Base-by-base conservation (phyloP, 1,139 yeast genomes). In the Dujonia santamariae region DNA sequence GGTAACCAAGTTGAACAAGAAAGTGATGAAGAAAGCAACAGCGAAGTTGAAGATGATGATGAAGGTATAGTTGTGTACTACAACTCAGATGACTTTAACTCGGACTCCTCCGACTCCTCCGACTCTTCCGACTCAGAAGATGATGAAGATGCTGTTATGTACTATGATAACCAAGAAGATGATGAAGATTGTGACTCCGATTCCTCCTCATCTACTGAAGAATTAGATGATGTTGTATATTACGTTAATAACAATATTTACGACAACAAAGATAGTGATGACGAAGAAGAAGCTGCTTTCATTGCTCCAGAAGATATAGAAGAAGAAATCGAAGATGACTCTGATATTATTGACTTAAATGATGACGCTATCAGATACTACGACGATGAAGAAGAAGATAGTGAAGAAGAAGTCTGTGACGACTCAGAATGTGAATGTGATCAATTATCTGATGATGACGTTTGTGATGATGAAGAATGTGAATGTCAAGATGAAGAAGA, bases 1-100 rank as follows among this genome's bases (percentile, higher is more conserved):
- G 36, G 46, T 12, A 38, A 42, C 23, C 38, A 37, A 12, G 24
- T 34, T 26, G 37, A 48, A 37, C 50, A 56, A 36, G 46, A 47
- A 37, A 35, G 46, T 16, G 50, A 49, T 19, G 47, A 41, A 19
- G 47, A 44, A 18, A 15, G 31, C n/a, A 42, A 41, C n/a, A 35
- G 41, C 6, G 42, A 37, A n/a, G 24, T 26, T 22, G 43, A 38
- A 18, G 44, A 38, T 5, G 32, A 34, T 17, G 39, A 36, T 19
- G 41, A 39, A 27, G 32, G 39, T 27, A 37, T 32, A 5, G 32
- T 28, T 26, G 19, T 36, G 4, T 36, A 34, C 36, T 30, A 30
- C 36, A 29, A 38, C 32, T 19, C 29, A n/a, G 14, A 18, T 7
- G 36, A 33, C 19, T 23, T 23, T 25, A 36, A 34, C 3, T 19